Evolutionary conservation across 176 grass and related monocot genomes (phyloP), one percentile per base, ranked within the genome.

Genomic region (Phoenix roebelenii): DNA sequence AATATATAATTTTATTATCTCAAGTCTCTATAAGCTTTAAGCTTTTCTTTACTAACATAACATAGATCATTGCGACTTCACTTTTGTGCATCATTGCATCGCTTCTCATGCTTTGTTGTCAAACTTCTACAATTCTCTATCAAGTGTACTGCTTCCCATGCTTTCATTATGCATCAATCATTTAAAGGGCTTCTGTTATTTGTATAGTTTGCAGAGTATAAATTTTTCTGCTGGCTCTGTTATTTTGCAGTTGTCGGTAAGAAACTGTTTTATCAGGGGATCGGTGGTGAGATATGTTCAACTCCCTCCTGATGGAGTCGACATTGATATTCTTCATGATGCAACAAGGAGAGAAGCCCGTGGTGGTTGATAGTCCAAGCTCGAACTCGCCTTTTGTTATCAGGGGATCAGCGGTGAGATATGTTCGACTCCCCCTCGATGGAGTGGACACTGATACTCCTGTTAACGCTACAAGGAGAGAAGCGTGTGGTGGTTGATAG

Each of bases 181-280:
- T 44, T 9, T 12, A 44, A 44, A 3, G 35, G 9, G 12, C 10
- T 14, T 14, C 10, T 44, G 7, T 44, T 12, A 44, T 67, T 26
- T 76, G 25, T 28, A 28, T 30, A 4, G 28, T 30, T 30, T 30
- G 28, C 5, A 4, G 28, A 30, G 28, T 30, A 6, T 30, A 6
- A 30, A 30, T 30, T 16, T 19, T 51, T 55, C 18, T 68, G 23
- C 0, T 29, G n/a, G 44, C 29, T 50, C 17, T 39, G 28, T 30
- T 12, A 14, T 67, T 28, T 76, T 64, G 25, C 76, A 98, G 93
- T 63, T 92, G 24, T 98, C 93, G 0, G 93, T 98, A 32, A 70
- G 93, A 22, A 98, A 98, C 76, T 98, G 93, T 73, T 98, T 98
- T 69, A 98, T 98, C 61, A 76, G 93, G 52, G 93, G 93, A 59